Evolutionary conservation across 2,329 filamentous ascomycete genomes (phyloP), one percentile per base, ranked within the genome.

Genomic region (Rhytidhysteron rufulum): DNA sequence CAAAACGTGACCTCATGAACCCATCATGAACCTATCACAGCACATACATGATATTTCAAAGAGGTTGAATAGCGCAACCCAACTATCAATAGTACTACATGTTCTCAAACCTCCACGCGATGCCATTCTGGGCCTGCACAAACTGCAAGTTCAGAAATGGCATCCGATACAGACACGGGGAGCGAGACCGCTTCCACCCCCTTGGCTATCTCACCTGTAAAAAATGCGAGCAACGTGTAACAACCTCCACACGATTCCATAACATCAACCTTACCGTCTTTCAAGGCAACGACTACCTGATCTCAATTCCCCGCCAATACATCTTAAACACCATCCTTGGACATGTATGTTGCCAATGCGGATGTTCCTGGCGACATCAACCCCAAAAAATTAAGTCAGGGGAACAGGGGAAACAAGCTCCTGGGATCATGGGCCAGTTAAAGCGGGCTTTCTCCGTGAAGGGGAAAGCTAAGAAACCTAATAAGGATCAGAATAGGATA

Each of bases 271-370:
- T 34, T 9, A 34, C 18, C n/a, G 15, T 8, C 8, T 18, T 34
- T 7, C n/a, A 20, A 18, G 21, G 19, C 9, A 5, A 18, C n/a
- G 18, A 34, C n/a, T 34, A 34, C 18, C 5, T 34, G 15, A 34
- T 34, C 15, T 19, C 15, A 7, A 9, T 34, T 20, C 18, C 32
- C 18, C 11, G 7, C 7, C 15, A 18, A 7, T 5, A 8, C 15
- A 9, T 9, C 8, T 9, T 21, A 7, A 18, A 7, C 10, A 18
- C 32, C 8, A 17, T 9, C 5, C 21, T 19, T 15, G 32, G 32
- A 9, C 32, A 34, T 19, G 32, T 34, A n/a, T 34, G 32, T 20
- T 34, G 32, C 21, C 18, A 20, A 19, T 34, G 11, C 19, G 32
- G 32, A 18, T 18, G 32, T 8, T 34, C 32, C 5, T 34, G 32